Percentiles rank a stretch among this genome's conserved stretches.
Conservation (phyloP, 306 rosid genomes). For the apple (Malus domestica) region DNA sequence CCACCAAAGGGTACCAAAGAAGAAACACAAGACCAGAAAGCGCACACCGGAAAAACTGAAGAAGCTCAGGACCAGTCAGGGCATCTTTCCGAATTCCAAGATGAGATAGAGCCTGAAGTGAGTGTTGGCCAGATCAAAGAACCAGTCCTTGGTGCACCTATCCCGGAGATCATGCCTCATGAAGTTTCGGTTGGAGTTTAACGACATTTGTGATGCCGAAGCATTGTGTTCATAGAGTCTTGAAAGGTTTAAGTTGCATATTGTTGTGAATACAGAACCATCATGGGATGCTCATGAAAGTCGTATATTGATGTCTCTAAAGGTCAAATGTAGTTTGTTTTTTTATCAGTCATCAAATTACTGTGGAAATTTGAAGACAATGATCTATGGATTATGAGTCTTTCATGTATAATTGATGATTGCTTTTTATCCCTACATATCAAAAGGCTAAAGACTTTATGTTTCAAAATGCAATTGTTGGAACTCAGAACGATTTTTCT, state of each 20-base stretch:
- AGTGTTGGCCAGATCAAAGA: constrained; percentile 24
- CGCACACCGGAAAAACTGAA: constrained; percentile 20
- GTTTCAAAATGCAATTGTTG: background rate
- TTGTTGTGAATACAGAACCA: constrained; percentile 32
- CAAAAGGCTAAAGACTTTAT: background rate
- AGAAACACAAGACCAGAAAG: constrained; percentile 32
- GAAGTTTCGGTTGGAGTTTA: constrained; percentile 65
- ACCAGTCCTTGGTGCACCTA: constrained; percentile 18
- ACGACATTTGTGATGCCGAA: constrained; percentile 5
- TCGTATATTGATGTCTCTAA: background rate
- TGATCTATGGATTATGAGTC: background rate
- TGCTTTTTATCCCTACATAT: background rate
- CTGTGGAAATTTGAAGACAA: background rate
- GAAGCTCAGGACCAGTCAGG: constrained; percentile 26
- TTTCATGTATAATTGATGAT: background rate
- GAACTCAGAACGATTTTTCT: background rate
- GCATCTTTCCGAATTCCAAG: constrained; percentile 21
- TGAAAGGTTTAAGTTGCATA: background rate
- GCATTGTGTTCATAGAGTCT: constrained; percentile 19
- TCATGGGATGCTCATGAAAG: constrained; percentile 12
- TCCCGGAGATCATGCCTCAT: constrained; percentile 46
- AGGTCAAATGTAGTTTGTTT: constrained; percentile 13
- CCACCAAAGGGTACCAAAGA: constrained; percentile 18
- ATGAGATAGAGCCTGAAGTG: constrained; percentile 20
- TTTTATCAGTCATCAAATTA: background rate